A percentile compares a stretch with the other conserved stretches of the same genome.
phyloP scores from a whole-genome alignment of 192 early-diverging fungal genomes.

The Backusella australiensis region DNA sequence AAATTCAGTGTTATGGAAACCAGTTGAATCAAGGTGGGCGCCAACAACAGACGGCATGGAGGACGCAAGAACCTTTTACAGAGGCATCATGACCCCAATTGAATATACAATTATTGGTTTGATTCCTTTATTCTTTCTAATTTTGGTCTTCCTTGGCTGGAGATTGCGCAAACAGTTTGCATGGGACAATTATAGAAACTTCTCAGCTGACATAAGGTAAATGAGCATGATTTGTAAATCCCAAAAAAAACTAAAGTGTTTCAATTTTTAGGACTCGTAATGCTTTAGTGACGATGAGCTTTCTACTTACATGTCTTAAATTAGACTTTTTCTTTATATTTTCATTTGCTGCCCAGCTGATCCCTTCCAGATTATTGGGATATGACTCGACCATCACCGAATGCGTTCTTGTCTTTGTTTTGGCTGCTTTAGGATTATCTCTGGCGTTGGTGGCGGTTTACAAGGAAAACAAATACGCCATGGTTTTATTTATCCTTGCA shows the following conservation, averaged over 20 bases:
- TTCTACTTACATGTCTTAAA: conserved; percentile 43
- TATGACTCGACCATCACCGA: conserved; percentile 31
- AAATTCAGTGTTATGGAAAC: conserved; percentile 2
- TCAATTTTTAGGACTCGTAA: conserved; percentile 13
- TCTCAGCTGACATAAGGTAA: conserved; percentile 43
- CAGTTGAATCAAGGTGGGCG: conserved; percentile 18
- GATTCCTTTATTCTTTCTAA: conserved; percentile 34
- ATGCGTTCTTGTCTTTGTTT: conserved; percentile 34
- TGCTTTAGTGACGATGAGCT: conserved; percentile 29
- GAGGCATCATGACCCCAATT: conserved; percentile 36
- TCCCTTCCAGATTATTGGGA: conserved; percentile 35
- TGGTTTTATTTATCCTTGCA: conserved; percentile 19
- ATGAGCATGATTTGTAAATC: neutral
- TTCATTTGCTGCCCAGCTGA: conserved; percentile 42
- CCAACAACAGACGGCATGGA: neutral
- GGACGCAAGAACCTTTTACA: conserved; percentile 22
- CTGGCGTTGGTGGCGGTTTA: conserved; percentile 28
- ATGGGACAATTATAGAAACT: conserved; percentile 47
- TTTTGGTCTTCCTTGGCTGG: conserved; percentile 27
- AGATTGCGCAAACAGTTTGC: conserved; percentile 40
- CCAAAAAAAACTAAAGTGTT: neutral
- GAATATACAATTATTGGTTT: conserved; percentile 45
- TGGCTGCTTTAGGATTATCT: conserved; percentile 23
- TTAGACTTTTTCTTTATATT: conserved; percentile 44
- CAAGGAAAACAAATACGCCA: conserved; percentile 34